Evolutionary conservation across 2,329 filamentous ascomycete species (phyloP), one percentile per base, ranked within the genome.

Genomic region (Pseudogymnoascus sp.): DNA sequence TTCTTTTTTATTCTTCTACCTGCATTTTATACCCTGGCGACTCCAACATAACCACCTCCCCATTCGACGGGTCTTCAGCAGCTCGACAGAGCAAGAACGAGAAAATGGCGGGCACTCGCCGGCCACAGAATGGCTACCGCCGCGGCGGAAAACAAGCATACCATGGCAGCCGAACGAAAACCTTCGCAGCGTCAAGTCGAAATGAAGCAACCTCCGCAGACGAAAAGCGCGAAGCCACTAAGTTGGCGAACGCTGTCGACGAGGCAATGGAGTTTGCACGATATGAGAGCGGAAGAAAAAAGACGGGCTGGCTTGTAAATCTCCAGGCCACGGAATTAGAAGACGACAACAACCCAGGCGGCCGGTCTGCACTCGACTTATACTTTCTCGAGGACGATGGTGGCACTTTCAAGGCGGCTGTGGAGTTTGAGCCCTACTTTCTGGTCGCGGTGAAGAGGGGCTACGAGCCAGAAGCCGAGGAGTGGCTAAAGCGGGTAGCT

Each of bases 351-450:
- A 83, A 90, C 53, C 88, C 89, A 1, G 90, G 91, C 5, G 95
- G 95, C 38, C 87, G 91, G 67, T 89, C 95, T 1, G 95, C 91
- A 7, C 86, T 99, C 63, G 95, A 99, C 77, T 97, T 92, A 77
- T 99, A 97, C 79, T 99, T 99, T 77, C 88, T 99, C 65, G 90
- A 93, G 70, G 90, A 93, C 64, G 90, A 96, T 71, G 84, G 73
- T 63, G 86, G 91, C 12, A 85, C 88, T 59, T 99, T 99, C 82
- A 99, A 99, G 75, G 93, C 95, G 9, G 97, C 93, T 0, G 79
- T 99, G 67, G 91, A 96, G 77, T 97, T 96, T 75, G 92, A 97
- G 70, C 95, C 95, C 0, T 99, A 99, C 78, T 96, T 99, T 70
- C 77, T 99, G 65, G 86, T 99, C 62, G 93, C 93, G 0, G 90